Conservation (phyloP, 176 grass and related monocot species). For the Musa beccarii region DNA sequence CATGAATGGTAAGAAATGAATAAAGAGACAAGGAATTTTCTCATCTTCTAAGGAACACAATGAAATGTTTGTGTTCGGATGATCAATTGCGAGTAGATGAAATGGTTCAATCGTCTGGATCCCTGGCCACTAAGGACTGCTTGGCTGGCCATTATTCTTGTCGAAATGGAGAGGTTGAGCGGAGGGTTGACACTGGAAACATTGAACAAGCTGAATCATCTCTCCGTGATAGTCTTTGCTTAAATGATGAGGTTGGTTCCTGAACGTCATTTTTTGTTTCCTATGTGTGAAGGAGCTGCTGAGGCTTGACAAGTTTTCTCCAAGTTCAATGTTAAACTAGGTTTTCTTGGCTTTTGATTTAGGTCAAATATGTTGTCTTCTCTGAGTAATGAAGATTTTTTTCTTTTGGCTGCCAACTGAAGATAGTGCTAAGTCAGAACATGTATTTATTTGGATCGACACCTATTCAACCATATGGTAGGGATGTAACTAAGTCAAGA, state of each 20-base stretch:
- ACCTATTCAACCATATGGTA: not conserved
- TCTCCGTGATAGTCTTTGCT: slow-evolving; percentile 53
- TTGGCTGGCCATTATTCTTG: slow-evolving; percentile 33
- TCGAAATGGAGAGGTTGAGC: slow-evolving; percentile 33
- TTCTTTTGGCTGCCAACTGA: too few species aligned
- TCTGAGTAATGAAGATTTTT: too few species aligned
- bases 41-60: slow-evolving; percentile 24
- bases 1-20: slow-evolving; percentile 15
- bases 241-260: slow-evolving; percentile 68
- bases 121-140: slow-evolving; percentile 42
- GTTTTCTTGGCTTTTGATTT: too few species aligned
- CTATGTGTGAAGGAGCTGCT: too few species aligned
- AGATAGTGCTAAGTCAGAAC: too few species aligned
- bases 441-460: not conserved
- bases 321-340: too few species aligned
- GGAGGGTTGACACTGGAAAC: slow-evolving; percentile 46
- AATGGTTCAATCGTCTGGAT: slow-evolving; percentile 35
- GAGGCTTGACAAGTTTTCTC: not conserved
- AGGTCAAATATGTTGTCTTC: too few species aligned
- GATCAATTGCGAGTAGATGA: slow-evolving; percentile 73
- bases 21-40: not conserved
- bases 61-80: slow-evolving; percentile 95
- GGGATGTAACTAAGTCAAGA: not conserved
- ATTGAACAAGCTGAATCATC: slow-evolving; percentile 85
- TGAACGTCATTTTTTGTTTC: slow-evolving; percentile 14